These are phyloP conservation scores for Pythium aristosporum DNA, from an alignment of 352 stramenopile genomes.

Conservation along the genomic window DNA sequence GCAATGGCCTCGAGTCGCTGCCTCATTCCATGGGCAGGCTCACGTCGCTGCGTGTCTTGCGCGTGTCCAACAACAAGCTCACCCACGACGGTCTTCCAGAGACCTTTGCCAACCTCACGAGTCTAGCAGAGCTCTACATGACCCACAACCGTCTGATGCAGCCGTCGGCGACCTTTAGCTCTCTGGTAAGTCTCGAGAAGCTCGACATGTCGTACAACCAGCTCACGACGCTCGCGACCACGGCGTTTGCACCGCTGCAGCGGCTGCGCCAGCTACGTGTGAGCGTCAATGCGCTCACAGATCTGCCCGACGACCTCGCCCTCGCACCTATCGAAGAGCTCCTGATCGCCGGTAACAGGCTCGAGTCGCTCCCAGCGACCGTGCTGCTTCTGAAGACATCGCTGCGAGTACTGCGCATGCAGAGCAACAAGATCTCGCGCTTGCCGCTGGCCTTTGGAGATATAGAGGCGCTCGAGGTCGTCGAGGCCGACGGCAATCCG, in stretches of 20 bases:
- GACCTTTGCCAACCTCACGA: conserved; percentile 34
- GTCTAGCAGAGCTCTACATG: conserved; percentile 39
- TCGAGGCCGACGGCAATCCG: conserved; percentile 74
- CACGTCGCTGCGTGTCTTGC: conserved; percentile 40
- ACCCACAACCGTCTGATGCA: conserved; percentile 55
- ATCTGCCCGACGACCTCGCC: conserved; percentile 44
- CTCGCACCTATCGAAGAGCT: conserved; percentile 47
- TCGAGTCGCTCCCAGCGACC: conserved; percentile 43
- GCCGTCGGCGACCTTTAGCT: conserved; percentile 31
- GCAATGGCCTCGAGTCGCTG: conserved; percentile 50
- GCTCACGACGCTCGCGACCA: conserved; percentile 39
- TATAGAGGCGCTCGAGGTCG: conserved; percentile 36
- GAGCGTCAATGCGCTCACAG: conserved; percentile 49
- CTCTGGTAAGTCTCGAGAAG: conserved; percentile 32
- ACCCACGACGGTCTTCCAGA: conserved; percentile 29
- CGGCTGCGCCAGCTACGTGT: conserved; percentile 40
- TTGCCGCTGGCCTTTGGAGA: conserved; percentile 59
- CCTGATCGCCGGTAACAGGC: conserved; percentile 53
- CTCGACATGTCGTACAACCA: conserved; percentile 75
- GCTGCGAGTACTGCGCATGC: conserved; percentile 51
- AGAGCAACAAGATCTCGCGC: conserved; percentile 69
- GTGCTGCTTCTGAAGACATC: conserved; percentile 45
- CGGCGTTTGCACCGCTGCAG: conserved; percentile 43
- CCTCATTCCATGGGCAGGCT: conserved; percentile 45
- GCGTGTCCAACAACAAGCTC: conserved; percentile 51